A percentile compares a stretch with the other conserved stretches of the same genome.
These are phyloP conservation scores for Herpetospermum pedunculosum DNA, from an alignment of 306 rosid species.

Conservation along the genomic window DNA sequence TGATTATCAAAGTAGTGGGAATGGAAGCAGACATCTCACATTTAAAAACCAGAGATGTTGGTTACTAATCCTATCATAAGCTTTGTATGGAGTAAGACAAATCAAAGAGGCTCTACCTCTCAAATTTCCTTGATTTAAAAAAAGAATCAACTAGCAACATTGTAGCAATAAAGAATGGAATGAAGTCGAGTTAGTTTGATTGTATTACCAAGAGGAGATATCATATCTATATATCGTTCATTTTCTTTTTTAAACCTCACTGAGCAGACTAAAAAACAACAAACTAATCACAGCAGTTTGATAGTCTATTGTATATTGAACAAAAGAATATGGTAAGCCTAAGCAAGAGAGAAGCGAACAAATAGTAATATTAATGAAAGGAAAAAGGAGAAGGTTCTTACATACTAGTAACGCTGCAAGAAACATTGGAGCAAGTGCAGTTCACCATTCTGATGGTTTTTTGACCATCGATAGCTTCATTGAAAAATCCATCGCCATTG, in stretches of 20 bases:
- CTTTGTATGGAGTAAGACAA: neutral
- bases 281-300: neutral
- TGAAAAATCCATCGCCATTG: constrained; percentile 6
- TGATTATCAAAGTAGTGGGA: neutral
- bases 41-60: neutral
- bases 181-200: neutral
- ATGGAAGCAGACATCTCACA: neutral
- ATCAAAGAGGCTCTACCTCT: neutral
- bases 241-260: neutral
- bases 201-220: neutral
- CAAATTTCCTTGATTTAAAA: neutral
- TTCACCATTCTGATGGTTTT: constrained; percentile 18
- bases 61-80: neutral
- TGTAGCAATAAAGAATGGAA: neutral
- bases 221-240: neutral
- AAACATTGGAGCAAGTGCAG: constrained; percentile 29
- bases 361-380: neutral
- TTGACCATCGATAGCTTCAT: rapidly evolving
- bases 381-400: constrained; percentile 3
- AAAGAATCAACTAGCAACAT: neutral
- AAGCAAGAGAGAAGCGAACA: too few species aligned
- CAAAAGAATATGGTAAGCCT: too few species aligned
- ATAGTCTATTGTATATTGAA: too few species aligned
- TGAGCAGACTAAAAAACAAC: neutral
- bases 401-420: constrained; percentile 52